A percentile compares a stretch with the other conserved stretches of the same genome.
Conservation (phyloP, 495 filamentous ascomycete genomes). For the Echria macrotheca region DNA sequence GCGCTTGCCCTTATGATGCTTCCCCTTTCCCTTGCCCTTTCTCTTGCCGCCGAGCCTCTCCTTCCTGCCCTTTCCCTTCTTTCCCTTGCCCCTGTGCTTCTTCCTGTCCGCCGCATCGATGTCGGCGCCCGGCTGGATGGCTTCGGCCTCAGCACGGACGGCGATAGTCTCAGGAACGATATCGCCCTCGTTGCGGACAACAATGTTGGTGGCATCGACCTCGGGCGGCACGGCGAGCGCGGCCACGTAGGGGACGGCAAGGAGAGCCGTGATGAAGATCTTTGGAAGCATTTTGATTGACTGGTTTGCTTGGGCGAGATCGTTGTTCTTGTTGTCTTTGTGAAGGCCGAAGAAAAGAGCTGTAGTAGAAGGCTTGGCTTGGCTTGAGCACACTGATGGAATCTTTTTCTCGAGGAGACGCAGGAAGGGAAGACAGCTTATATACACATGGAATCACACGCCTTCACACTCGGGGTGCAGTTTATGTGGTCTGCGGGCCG, state of each 20-base stretch:
- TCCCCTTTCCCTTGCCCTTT: background rate
- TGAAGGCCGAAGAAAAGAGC: background rate
- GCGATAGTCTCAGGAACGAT: background rate
- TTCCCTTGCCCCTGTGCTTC: constrained; percentile 4
- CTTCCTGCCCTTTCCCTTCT: constrained; percentile 7
- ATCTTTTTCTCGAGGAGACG: too few relatives aligned
- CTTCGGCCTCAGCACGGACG: constrained; percentile 2
- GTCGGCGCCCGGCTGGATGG: constrained; percentile 7
- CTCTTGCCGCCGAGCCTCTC: constrained; percentile 7
- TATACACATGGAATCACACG: constrained; percentile 1
- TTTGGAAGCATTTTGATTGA: constrained; percentile 17
- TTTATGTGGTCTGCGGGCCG: background rate
- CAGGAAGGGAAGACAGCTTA: background rate
- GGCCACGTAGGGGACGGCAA: constrained; percentile 15
- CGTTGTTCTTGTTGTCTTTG: background rate
- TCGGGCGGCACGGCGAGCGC: constrained; percentile 11
- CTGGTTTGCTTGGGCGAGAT: background rate
- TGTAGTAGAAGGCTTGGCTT: background rate
- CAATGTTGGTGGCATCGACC: constrained; percentile 1
- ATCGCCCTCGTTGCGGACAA: background rate
- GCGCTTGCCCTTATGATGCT: constrained; percentile 10
- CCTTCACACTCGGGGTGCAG: background rate
- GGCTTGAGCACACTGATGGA: constrained; percentile 3
- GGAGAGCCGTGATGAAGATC: constrained; percentile 18
- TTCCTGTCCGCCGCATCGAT: constrained; percentile 1